Conservation (phyloP, 2,329 filamentous ascomycete genomes). For the Exophiala calicioides region DNA sequence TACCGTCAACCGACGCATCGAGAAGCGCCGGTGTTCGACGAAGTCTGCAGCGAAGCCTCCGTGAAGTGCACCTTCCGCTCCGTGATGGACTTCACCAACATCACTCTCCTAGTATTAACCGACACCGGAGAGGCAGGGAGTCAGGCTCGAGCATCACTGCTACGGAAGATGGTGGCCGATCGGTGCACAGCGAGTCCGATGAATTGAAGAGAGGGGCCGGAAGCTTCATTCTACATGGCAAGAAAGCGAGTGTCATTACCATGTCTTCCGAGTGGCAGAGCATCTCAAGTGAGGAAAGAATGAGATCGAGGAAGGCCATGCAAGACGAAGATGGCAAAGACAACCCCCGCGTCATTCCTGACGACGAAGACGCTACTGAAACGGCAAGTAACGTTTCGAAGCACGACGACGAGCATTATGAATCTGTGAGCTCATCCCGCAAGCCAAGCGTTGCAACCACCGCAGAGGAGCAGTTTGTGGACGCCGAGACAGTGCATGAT, state of each 20-base stretch:
- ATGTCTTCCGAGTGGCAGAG: constrained; percentile 89
- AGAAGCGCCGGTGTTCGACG: constrained; percentile 73
- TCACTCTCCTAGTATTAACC: constrained; percentile 59
- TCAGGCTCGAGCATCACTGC: constrained; percentile 61
- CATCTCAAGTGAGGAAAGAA: constrained; percentile 71
- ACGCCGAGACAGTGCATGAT: constrained; percentile 22
- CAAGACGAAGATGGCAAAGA: constrained; percentile 9
- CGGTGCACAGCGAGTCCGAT: constrained; percentile 55
- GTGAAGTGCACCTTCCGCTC: constrained; percentile 65
- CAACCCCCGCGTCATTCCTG: constrained; percentile 1
- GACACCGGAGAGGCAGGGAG: constrained; percentile 76
- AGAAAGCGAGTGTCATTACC: constrained; percentile 96
- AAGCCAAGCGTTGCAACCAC: constrained; percentile 24
- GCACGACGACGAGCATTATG: constrained; percentile 8
- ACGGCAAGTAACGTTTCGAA: constrained; percentile 11
- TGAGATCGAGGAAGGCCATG: constrained; percentile 60
- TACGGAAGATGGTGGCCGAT: constrained; percentile 53
- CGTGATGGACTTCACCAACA: constrained; percentile 45
- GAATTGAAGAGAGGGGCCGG: constrained; percentile 76
- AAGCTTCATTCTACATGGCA: constrained; percentile 94
- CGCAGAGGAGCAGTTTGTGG: constrained; percentile 25
- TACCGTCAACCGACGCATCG: constrained; percentile 46
- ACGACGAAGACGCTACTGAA: constrained; percentile 14
- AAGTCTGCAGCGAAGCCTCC: constrained; percentile 84
- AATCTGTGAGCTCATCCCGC: constrained; percentile 15